Evolutionary conservation across 192 early-diverging fungal genomes (phyloP).

Genomic region (Gigaspora rosea): DNA sequence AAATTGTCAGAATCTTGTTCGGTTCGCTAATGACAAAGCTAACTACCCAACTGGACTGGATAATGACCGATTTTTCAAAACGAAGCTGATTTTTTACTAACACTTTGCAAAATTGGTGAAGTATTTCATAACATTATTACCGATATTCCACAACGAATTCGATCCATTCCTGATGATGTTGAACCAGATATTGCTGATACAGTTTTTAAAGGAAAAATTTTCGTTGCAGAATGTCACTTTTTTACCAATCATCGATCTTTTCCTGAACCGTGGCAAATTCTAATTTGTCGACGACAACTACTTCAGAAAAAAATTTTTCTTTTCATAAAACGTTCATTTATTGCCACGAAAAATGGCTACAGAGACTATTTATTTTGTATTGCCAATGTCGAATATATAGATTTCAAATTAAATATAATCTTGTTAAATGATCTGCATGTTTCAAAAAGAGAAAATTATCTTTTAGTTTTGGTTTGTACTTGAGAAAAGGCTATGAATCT

Average conservation of each 20-base stretch:
- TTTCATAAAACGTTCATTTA: slow-evolving; percentile 24
- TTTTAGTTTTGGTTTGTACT: slow-evolving; percentile 24
- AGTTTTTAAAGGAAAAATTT: slow-evolving; percentile 4
- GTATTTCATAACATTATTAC: not conserved
- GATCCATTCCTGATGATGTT: not conserved
- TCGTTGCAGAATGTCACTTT: slow-evolving; percentile 25
- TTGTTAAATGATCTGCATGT: slow-evolving; percentile 10
- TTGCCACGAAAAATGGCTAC: slow-evolving; percentile 18
- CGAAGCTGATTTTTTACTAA: not conserved
- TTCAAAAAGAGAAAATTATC: not conserved
- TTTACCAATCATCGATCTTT: slow-evolving; percentile 20
- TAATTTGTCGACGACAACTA: slow-evolving; percentile 18
- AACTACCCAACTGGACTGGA: no score
- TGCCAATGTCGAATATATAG: slow-evolving; percentile 17
- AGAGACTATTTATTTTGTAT: slow-evolving; percentile 12
- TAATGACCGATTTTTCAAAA: not conserved
- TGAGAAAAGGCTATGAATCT: slow-evolving; percentile 1
- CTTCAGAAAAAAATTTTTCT: slow-evolving; percentile 12
- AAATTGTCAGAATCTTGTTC: slow-evolving; percentile 3
- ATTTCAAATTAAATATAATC: slow-evolving; percentile 25
- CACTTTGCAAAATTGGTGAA: slow-evolving; percentile 7
- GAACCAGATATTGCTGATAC: not conserved
- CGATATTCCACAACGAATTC: not conserved
- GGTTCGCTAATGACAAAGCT: not conserved
- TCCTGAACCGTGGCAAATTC: slow-evolving; percentile 26